Base-by-base conservation (phyloP, 306 rosid species). In the Herpetospermum pedunculosum region DNA sequence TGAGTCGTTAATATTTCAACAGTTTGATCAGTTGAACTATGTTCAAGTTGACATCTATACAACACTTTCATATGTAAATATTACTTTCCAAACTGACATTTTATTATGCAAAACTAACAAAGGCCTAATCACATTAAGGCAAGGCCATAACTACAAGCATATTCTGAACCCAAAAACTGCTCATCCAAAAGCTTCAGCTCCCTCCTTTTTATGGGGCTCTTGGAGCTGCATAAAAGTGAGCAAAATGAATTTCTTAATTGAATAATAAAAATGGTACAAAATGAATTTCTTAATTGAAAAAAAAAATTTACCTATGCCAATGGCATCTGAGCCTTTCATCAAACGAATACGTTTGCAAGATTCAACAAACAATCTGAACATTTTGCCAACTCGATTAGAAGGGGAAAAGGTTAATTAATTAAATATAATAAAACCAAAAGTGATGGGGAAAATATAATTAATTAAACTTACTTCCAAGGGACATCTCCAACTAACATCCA, bases 321-420 rank as follows among this genome's bases (percentile, higher is more conserved):
- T 74, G 41, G 78, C 78, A 34, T 79, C 81, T 76, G 81, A 81
- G 73, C 77, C 75, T 77, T 70, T 84, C 85, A 74, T 79, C 64
- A 84, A 63, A 67, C 81, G 74, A 18, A 81, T 60, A 44, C 85
- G 88, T 53, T 81, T 77, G 81, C 88, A 84, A 26, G 81, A 79
- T 70, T 84, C 88, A 49, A 49, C 77, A 62, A 81, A 84, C 81
- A 84, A 47, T 71, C 83, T 84, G 79, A 75, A 64, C 34, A 67
- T 38, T 67, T 67, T 41, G 25, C 14, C 14, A 43, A 68, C 1
- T 13, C 34, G 4, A 44, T 63, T 64, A 50, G 43, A 29, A 55
- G 48, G 53, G 35, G 10, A 9, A 23, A 48, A 54, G 3, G 26
- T 4, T 13, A 29, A 50, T 18, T 13, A 41, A 63, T 12, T 48